A percentile compares a stretch with the other conserved stretches of the same genome.
phyloP scores from a whole-genome alignment of 768 basidiomycete genomes.

The Cyathus striatus region DNA sequence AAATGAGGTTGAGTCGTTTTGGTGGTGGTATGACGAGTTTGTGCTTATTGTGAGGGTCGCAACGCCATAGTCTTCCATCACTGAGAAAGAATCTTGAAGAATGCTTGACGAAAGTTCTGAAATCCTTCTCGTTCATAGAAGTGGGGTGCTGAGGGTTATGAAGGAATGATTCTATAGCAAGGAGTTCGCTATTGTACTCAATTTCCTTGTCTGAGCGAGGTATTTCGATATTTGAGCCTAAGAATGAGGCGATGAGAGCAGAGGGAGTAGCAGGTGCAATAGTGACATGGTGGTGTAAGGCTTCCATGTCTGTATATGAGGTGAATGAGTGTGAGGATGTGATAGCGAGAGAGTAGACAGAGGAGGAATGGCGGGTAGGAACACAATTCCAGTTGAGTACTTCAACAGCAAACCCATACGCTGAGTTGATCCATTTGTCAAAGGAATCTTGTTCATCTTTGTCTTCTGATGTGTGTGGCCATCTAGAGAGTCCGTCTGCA shows the following conservation, averaged over 20 bases:
- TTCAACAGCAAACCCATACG: conserved; percentile 4
- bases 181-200: conserved; percentile 5
- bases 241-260: background rate
- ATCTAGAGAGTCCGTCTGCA: conserved; percentile 3
- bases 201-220: conserved; percentile 4
- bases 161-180: conserved; percentile 7
- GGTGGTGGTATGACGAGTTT: conserved; percentile 8
- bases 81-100: conserved; percentile 12
- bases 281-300: background rate
- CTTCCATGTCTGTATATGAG: too few species aligned
- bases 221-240: background rate
- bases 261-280: background rate
- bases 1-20: conserved; percentile 9
- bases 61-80: conserved; percentile 12
- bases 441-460: background rate
- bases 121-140: background rate
- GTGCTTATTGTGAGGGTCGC: conserved; percentile 11
- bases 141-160: conserved; percentile 2
- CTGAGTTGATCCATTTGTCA: conserved; percentile 3
- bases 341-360: background rate
- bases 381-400: background rate
- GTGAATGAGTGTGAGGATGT: too few species aligned
- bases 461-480: conserved; percentile 2
- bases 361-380: background rate
- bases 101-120: conserved; percentile 1